Evolutionary conservation across 257 asterid species (phyloP), one percentile per base, ranked within the genome.

Genomic region (Cinchona pubescens): DNA sequence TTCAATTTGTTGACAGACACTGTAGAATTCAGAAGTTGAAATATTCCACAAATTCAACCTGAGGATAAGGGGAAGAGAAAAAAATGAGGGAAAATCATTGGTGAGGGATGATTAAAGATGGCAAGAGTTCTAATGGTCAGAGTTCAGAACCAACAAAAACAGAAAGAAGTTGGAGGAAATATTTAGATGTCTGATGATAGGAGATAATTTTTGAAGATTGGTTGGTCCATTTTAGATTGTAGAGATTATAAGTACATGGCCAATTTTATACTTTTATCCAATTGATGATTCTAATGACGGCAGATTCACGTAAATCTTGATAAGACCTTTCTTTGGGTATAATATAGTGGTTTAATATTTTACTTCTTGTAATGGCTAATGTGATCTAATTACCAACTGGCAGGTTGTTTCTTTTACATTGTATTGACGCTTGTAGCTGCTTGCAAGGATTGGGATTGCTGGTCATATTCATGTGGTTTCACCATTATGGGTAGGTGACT

Each of bases 391-490:
- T 76, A 80, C 79, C 72, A 56, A 76, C 56, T 82, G 80, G 83
- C 97, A 94, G 99, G 99, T 77, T 90, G 87, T 86, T 83, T 90
- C 85, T 80, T 92, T 77, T 91, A 92, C 80, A 92, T 92, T 82
- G 78, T 88, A 76, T 84, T 89, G 78, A 84, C 85, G 74, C 88
- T 88, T 67, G 86, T 90, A 82, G 97, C 99, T 71, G 97, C 97
- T 75, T 92, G 97, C 75, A 88, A 92, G 89, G 90, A 86, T 74
- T 94, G 99, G 97, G 76, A 65, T 83, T 89, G 90, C 85, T 94
- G 97, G 98, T 89, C 92, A 43, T 81, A 85, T 80, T 89, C 89
- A 48, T 92, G 97, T 83, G 99, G 99, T 75, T 94, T 94, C 86
- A 67, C 89, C 70, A 80, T 81, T 83, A 91, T 94, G 98, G 97